Evolutionary conservation across 129 eudicot genomes (phyloP), one percentile per base, ranked within the genome.

Genomic region (Pseudognaphalium luteoalbum): DNA sequence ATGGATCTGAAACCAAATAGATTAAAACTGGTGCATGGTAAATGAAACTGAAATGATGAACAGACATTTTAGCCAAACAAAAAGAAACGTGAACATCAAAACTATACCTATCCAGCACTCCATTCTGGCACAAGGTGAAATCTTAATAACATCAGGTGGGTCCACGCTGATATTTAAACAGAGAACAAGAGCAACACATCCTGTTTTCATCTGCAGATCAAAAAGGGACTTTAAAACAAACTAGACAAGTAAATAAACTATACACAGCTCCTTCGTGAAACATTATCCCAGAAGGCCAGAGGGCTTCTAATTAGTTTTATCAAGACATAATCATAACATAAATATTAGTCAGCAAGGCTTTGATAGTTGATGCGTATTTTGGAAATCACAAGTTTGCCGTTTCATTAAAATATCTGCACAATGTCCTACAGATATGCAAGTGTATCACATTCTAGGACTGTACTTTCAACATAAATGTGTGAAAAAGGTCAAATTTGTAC

Each of bases 121-220:
- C 99, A 91, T 89, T 69, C 97, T 85, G 73, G 99, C 99, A 89
- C 99, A 95, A 83, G 97, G 99, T 66, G 97, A 85, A 79, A 95
- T 91, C 85, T 91, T 94, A 73, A 95, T 95, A 65, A 95, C 99
- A 87, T 95, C 97, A 76, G 99, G 99, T n/a, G 99, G 99, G 77
- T 89, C 96, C 74, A 91, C 97, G 0, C 91, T 89, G 42, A 91
- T 89, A 75, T 95, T 95, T 71, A 95, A 85, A 82, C 99, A 95
- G 73, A 95, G 76, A 78, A 95, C 99, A 33, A 95, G 92, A 20
- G 99, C 99, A 72, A 91, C 99, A 76, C 96, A 91, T 83, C 96
- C 99, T 17, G 99, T 95, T 83, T 95, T 95, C 99, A 87, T 95
- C 99, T 95, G 97, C 90, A 83, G 70, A 39, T 76, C 52, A 58